These are phyloP conservation scores for Globisporangium polare DNA, from an alignment of 352 stramenopile species.

Conservation along the genomic window DNA sequence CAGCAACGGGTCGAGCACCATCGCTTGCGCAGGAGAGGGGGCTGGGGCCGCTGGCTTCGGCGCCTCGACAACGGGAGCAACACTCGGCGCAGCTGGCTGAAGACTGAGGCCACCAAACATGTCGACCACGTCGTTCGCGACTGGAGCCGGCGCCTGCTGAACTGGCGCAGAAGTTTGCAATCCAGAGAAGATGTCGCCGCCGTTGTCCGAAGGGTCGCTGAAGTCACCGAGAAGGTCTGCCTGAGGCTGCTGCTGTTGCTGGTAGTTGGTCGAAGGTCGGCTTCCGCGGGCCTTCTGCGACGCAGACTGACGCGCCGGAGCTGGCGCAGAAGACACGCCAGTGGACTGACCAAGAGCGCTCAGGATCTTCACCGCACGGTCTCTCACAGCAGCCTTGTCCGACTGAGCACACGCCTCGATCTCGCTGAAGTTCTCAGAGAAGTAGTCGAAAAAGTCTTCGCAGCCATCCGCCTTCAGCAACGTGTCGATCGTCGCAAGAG, in stretches of 20 bases:
- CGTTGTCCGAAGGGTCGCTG: conserved; percentile 33
- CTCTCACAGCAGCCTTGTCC: conserved; percentile 73
- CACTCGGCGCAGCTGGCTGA: conserved; percentile 35
- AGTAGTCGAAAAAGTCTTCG: conserved; percentile 84
- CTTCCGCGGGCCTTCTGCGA: conserved; percentile 14
- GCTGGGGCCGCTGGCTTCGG: conserved; percentile 14
- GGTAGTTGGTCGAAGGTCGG: conserved; percentile 17
- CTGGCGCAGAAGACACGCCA: conserved; percentile 22
- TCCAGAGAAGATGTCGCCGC: conserved; percentile 53
- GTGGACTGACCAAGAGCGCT: conserved; percentile 48
- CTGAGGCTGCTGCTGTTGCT: conserved; percentile 36
- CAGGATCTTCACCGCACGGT: conserved; percentile 76
- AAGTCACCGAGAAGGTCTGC: conserved; percentile 74
- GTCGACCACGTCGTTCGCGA: conserved; percentile 39
- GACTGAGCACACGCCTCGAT: conserved; percentile 70
- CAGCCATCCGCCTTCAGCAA: conserved; percentile 75
- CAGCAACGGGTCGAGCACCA: conserved; percentile 70
- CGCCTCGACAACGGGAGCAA: conserved; percentile 6
- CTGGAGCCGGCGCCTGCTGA: conserved; percentile 26
- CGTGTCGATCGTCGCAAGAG: conserved; percentile 91
- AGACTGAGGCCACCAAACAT: conserved; percentile 81
- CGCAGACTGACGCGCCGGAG: background rate
- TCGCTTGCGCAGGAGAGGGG: conserved; percentile 26
- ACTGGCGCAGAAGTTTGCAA: conserved; percentile 39
- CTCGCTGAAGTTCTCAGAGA: conserved; percentile 71